A percentile compares a stretch with the other conserved stretches of the same genome.
Conservation (phyloP, 192 early-diverging fungal genomes). For the Coemansia sp. region DNA sequence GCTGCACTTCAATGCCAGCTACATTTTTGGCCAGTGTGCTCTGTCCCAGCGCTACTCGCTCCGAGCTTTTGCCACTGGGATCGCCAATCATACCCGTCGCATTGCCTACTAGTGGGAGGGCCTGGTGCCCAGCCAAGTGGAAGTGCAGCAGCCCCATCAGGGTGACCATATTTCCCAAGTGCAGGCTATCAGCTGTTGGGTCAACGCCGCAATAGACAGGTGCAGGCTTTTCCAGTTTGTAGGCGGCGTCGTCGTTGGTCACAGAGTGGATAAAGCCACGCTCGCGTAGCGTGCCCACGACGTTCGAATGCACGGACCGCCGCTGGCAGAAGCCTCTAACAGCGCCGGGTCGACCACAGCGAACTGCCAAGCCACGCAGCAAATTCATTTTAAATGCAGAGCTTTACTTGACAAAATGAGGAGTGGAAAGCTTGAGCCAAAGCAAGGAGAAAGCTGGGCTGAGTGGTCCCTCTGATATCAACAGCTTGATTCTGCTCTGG, state of each 20-base stretch:
- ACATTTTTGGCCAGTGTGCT: conserved; percentile 63
- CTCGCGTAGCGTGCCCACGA: conserved; percentile 42
- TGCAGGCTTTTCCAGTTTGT: conserved; percentile 4
- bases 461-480: not conserved
- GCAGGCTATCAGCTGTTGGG: conserved; percentile 86
- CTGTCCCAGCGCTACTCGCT: conserved; percentile 67
- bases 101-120: conserved; percentile 84
- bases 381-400: not conserved
- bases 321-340: not conserved
- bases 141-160: conserved; percentile 87
- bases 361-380: not conserved
- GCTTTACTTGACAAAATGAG: not conserved
- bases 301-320: conserved; percentile 29
- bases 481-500: not conserved
- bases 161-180: conserved; percentile 86
- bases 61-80: conserved; percentile 81
- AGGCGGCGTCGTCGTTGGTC: conserved; percentile 48
- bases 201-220: conserved; percentile 90
- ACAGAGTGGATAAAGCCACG: conserved; percentile 57
- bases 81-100: conserved; percentile 94
- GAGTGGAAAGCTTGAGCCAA: not conserved
- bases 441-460: not conserved
- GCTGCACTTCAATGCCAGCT: conserved; percentile 65
- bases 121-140: conserved; percentile 74
- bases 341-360: not conserved